Percentiles rank a stretch among this genome's conserved stretches.
phyloP scores from a whole-genome alignment of 2,329 filamentous ascomycete genomes.

The Aspergillus sp. region DNA sequence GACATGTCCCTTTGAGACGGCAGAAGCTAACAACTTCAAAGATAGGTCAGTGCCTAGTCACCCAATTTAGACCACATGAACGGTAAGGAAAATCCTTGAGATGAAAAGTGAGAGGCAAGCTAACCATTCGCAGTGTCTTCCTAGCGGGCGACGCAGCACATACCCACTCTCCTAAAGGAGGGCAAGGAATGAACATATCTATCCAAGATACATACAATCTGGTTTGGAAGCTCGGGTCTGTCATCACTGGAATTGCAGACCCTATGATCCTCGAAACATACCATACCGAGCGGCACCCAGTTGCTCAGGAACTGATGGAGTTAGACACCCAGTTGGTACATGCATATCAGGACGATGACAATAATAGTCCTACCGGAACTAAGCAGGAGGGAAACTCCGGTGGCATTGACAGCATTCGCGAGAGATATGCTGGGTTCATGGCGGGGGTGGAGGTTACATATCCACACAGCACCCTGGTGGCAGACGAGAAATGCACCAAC shows the following conservation, averaged over 20 bases:
- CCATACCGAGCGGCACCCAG: slow-evolving; percentile 53
- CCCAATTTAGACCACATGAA: background rate
- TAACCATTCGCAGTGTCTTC: background rate
- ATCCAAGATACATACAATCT: slow-evolving; percentile 56
- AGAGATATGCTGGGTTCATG: background rate
- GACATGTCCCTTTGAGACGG: background rate
- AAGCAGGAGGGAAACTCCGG: background rate
- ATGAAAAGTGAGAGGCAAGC: background rate
- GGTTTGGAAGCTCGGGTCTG: slow-evolving; percentile 56
- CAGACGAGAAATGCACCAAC: background rate
- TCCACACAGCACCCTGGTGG: slow-evolving; percentile 2
- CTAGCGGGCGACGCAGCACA: slow-evolving; percentile 7
- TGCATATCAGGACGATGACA: background rate
- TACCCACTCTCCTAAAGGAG: slow-evolving; percentile 9
- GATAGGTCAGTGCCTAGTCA: background rate
- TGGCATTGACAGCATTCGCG: no score
- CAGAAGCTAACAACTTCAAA: background rate
- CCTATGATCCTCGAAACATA: slow-evolving; percentile 52
- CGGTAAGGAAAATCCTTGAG: no score
- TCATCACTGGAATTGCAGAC: slow-evolving; percentile 41
- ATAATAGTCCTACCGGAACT: background rate
- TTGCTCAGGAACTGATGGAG: slow-evolving; percentile 66
- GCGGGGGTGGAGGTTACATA: slow-evolving; percentile 1
- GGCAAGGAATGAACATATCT: slow-evolving; percentile 29
- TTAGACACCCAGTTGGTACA: slow-evolving; percentile 47